Evolutionary conservation across 331 rosid species (phyloP).

Genomic region (Quercus lobata): DNA sequence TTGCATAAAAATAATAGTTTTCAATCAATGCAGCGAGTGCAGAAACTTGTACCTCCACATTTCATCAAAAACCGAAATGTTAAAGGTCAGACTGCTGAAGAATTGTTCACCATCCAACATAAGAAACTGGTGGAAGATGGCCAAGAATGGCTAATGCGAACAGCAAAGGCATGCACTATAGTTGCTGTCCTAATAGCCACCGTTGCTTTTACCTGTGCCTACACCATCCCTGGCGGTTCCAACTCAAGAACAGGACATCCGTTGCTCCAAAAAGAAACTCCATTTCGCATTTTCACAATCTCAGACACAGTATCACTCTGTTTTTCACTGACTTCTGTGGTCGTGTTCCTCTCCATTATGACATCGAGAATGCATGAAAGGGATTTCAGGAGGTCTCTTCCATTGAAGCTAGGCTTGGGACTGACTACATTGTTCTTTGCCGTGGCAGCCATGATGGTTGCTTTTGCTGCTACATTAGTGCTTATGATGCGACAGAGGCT

Average conservation of each 20-base stretch:
- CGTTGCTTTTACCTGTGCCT: conserved; percentile 17
- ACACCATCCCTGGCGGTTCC: conserved; percentile 11
- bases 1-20: background rate
- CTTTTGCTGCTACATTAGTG: conserved; percentile 10
- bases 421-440: conserved; percentile 15
- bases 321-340: conserved; percentile 19
- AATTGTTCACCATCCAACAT: background rate
- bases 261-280: background rate
- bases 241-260: conserved; percentile 6
- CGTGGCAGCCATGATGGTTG: conserved; percentile 14
- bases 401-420: conserved; percentile 12
- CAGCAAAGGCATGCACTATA: conserved; percentile 9
- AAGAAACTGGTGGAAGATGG: background rate
- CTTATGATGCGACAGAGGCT: conserved; percentile 4
- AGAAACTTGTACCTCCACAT: conserved; percentile 4
- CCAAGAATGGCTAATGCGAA: conserved; percentile 4
- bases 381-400: conserved; percentile 16
- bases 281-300: conserved; percentile 1
- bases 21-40: conserved; percentile 7
- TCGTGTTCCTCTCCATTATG: conserved; percentile 17
- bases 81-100: background rate
- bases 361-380: conserved; percentile 15
- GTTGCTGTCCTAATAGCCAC: conserved; percentile 21
- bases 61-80: conserved; percentile 1
- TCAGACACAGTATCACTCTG: conserved; percentile 7